phyloP scores from a whole-genome alignment of 2,329 filamentous ascomycete genomes.

The Fusarium musae region DNA sequence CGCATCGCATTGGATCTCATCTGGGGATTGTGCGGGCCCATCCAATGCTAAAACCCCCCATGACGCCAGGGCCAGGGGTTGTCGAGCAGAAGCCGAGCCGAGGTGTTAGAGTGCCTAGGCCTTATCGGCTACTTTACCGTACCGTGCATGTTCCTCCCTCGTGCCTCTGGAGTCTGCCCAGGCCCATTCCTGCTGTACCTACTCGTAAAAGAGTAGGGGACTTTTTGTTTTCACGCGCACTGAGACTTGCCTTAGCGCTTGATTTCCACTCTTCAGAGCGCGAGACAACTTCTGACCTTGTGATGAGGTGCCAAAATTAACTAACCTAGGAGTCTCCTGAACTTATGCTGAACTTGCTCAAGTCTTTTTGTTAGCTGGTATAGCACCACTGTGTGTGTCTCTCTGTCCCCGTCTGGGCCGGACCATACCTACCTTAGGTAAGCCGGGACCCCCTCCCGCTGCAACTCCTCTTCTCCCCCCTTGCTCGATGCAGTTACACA shows the following conservation, averaged over 20 bases:
- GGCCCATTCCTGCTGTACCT: neutral
- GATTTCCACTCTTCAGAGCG: neutral
- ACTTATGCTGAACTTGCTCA: neutral
- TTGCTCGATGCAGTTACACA: constrained; percentile 11
- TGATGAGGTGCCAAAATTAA: neutral
- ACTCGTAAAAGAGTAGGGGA: neutral
- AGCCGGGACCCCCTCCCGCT: neutral
- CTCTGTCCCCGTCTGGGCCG: neutral
- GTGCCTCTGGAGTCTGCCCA: neutral
- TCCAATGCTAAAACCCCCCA: constrained; percentile 9
- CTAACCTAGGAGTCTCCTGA: neutral
- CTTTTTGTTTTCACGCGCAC: neutral
- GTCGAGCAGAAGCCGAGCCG: constrained; percentile 41
- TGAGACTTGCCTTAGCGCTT: neutral
- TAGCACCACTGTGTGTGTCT: neutral
- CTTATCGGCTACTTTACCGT: constrained; percentile 5
- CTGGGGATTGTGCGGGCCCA: constrained; percentile 37
- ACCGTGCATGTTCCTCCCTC: neutral
- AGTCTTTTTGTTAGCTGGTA: neutral
- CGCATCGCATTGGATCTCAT: constrained; percentile 18
- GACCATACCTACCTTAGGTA: neutral
- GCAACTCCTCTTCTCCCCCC: neutral
- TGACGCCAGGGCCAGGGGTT: constrained; percentile 34
- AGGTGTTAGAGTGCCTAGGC: constrained; percentile 31
- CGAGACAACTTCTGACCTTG: neutral